Base-by-base conservation (phyloP, 2,329 filamentous ascomycete genomes). In the Cladosporium sp. region DNA sequence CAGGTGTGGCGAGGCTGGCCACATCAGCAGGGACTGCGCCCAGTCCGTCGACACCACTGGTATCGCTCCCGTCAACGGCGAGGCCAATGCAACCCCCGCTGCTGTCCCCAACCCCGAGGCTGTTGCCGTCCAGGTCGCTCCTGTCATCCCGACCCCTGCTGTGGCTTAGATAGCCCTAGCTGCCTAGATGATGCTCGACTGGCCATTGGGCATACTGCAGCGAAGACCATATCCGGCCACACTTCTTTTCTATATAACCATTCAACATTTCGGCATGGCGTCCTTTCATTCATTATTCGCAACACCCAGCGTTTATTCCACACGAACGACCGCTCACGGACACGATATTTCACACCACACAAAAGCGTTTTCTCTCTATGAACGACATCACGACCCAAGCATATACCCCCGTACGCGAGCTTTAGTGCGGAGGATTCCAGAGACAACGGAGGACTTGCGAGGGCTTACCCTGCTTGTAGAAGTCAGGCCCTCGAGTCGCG, bases 1-100 rank as follows among this genome's bases (percentile, higher is more conserved):
- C 84, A 91, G 93, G 80, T 99, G 95, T 78, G 92, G 94, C 71
- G 91, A 97, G 83, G 88, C 93, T 66, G 95, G 95, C 62, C 94
- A 98, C 81, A 98, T 98, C 80, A 96, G 92, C 66, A 91, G 94
- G 69, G 94, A 98, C 74, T 97, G 95, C 84, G 91, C 93, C 80
- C 93, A 87, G 89, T 90, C 87, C 72, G 84, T 85, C 72, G 76
- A 82, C 28, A 80, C 80, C 53, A 71, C 71, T 18, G 69, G 73
- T 59, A 72, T 75, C 44, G 64, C 74, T 61, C 70, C 76, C 59
- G 67, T 67, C 62, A 75, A 74, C 65, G 73, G 74, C 62, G 72
- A 73, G 63, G 68, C 70, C 65, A 72, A 75, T 37, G 67, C 62
- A 16, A 66, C 69, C 21, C 74, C 80, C 29, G 73, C 78, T 35